Evolutionary conservation across 352 stramenopile genomes (phyloP), one percentile per base, ranked within the genome.

Genomic region (Phytophthora idaei): DNA sequence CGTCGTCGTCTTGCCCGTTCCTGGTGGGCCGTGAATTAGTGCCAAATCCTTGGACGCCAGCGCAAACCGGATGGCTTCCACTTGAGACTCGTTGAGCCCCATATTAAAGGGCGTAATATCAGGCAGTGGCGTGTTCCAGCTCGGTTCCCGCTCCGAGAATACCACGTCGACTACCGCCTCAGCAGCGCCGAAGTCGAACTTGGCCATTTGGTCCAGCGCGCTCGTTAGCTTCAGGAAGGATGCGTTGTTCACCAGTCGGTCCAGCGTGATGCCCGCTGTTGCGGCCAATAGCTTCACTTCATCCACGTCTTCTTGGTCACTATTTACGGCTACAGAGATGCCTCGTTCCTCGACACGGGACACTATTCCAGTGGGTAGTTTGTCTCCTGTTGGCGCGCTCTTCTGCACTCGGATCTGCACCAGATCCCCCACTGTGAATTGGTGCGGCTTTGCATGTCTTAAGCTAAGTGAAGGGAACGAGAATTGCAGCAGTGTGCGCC

Each of bases 1-100:
- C 9, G 97, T 98, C 51, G 95, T 99, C 15, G 98, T 99, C 80
- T 99, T 98, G 78, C 81, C 97, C 31, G 94, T 98, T 39, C 93
- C 94, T 4, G 95, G 94, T 14, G 93, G 94, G 1, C 94, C 96
- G 63, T 98, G 93, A 62, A 98, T 98, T 21, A 98, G 51, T 39
- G 85, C 87, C 29, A 98, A 58, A 70, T 97, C 90, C 21, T 92
- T 89, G 2, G 92, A 95, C 27, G 82, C 82, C 21, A 98, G 69
- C 11, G 88, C 89, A 55, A 96, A 90, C 3, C 68, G 65, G 27
- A 97, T 91, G 2, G 90, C 84, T 2, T 83, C 78, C 10, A 87
- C 29, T 73, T 97, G 90, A n/a, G 86, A 87, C 10, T 60, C 74
- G 64, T 97, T 94, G 9, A 97, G 62, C 7, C 71, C 71, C 0